These are phyloP conservation scores for Pleurotus sapidus DNA, from an alignment of 768 basidiomycete species.

Conservation along the genomic window DNA sequence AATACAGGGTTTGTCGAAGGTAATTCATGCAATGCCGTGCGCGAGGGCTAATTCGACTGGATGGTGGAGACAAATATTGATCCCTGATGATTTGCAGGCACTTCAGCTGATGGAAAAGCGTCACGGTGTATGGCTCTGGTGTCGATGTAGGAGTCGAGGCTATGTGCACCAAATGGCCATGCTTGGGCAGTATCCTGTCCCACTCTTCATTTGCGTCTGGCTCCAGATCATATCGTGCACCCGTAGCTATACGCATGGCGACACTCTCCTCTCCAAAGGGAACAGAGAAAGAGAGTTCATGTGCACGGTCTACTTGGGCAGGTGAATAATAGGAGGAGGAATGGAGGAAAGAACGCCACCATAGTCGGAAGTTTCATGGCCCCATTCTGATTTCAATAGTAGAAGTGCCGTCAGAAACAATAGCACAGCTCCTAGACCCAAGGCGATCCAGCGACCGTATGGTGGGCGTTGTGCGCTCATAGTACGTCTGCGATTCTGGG, in stretches of 20 bases:
- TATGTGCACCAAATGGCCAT: constrained; percentile 27
- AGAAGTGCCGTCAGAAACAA: too few relatives aligned
- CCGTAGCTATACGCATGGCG: constrained; percentile 20
- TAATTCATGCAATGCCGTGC: constrained; percentile 30
- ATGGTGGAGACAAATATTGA: constrained; percentile 12
- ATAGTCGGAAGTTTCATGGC: too few relatives aligned
- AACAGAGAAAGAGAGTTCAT: constrained; percentile 33
- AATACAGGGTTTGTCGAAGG: constrained; percentile 28
- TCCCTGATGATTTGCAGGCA: constrained; percentile 33
- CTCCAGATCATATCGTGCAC: constrained; percentile 12
- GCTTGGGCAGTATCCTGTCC: constrained; percentile 23
- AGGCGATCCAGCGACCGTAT: too few relatives aligned
- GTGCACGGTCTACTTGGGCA: too few relatives aligned
- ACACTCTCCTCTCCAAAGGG: constrained; percentile 14
- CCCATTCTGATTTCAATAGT: too few relatives aligned
- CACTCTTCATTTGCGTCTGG: constrained; percentile 21
- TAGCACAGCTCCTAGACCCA: too few relatives aligned
- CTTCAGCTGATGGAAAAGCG: constrained; percentile 37
- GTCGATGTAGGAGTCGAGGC: constrained; percentile 9
- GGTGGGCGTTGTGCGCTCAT: too few relatives aligned
- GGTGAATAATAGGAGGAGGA: too few relatives aligned
- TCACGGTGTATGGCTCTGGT: constrained; percentile 26
- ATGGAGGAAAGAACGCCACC: too few relatives aligned
- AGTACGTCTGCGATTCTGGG: too few relatives aligned
- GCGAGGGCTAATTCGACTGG: background rate